phyloP scores from a whole-genome alignment of 2,329 filamentous ascomycete genomes.

The Tricladium varicosporioides region DNA sequence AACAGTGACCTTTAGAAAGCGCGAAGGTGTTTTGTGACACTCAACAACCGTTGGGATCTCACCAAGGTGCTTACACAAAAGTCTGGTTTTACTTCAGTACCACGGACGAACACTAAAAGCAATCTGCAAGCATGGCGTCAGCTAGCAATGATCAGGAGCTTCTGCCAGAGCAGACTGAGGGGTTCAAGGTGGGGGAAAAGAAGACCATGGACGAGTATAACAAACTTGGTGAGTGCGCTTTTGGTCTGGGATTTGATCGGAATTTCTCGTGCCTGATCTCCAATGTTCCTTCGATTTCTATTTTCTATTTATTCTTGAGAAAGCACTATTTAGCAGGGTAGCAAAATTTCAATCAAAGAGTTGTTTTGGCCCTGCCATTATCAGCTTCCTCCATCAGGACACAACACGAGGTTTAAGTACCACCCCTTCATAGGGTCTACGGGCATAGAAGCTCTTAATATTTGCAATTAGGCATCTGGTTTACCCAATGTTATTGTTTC shows the following conservation, averaged over 20 bases:
- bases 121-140: slow-evolving; percentile 34
- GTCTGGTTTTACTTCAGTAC: background rate
- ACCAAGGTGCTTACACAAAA: background rate
- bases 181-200: slow-evolving; percentile 98
- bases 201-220: slow-evolving; percentile 95
- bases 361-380: background rate
- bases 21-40: no score
- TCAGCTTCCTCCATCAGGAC: no score
- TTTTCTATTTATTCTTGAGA: background rate
- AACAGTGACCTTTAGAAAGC: no score
- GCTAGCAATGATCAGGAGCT: slow-evolving; percentile 73
- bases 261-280: background rate
- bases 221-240: slow-evolving; percentile 71
- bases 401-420: no score
- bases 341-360: background rate
- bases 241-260: background rate
- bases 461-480: no score
- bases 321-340: no score
- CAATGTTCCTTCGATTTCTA: background rate
- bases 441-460: no score
- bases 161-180: slow-evolving; percentile 82
- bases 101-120: background rate
- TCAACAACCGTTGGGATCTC: background rate
- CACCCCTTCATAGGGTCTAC: no score
- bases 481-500: no score